Base-by-base conservation (phyloP, 805 yeast genomes). In the Geotrichum ghanense region DNA sequence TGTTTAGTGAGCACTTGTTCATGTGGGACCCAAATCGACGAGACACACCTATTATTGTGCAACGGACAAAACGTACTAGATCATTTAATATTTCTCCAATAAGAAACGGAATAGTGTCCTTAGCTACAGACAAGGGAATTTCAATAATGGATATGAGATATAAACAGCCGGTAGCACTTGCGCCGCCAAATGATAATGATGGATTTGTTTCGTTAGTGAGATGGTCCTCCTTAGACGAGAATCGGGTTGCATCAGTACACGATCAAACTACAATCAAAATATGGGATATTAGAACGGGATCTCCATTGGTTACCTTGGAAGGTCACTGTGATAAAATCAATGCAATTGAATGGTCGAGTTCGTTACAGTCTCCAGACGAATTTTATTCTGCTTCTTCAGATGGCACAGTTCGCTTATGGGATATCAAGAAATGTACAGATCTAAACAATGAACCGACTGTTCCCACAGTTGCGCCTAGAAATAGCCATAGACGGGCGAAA, bases 251-350 rank as follows among this genome's bases (percentile, higher is more conserved):
- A 2, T 75, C 87, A 2, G 76, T 79, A 4, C 83, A 79, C 53
- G 76, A 76, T 52, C 51, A 51, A 22, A 76, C 75, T 3, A 62
- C 74, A 2, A 73, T 80, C 39, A 68, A 79, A 52, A 66, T 85
- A 25, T 85, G 94, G 94, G 95, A 85, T 63, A 75, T 82, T 41
- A 70, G 95, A 51, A 70, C 76, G 35, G 63, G 67, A 35, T 72
- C 70, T 16, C 78, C 79, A 1, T 65, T 76, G 45, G 74, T 77
- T 6, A 64, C 66, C 37, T 64, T 82, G 34, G 57, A 64, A 2
- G 85, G 84, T 1, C 87, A 81, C 55, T 59, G 66, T 3, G 79
- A 74, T 50, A 60, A 62, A 26, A 67, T 85, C 14, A 74, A 78
- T 5, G 64, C 77, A 20, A 54, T 85, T 34, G 75, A 77, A 50